Conservation (phyloP, 495 filamentous ascomycete species). For the Neurospora sp. region DNA sequence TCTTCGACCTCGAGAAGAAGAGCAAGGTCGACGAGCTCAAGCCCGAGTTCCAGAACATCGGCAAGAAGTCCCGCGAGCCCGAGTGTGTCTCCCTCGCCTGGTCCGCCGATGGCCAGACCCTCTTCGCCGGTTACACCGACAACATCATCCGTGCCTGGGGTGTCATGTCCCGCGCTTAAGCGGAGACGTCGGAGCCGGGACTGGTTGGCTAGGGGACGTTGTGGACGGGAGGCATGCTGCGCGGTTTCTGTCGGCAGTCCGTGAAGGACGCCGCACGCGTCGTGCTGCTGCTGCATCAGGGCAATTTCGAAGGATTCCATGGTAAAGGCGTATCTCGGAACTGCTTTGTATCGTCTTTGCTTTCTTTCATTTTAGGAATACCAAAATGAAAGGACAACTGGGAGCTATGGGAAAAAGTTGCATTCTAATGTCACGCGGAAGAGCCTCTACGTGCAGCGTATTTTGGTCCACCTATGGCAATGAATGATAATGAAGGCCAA, state of each 20-base stretch:
- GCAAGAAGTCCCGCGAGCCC: constrained; percentile 98
- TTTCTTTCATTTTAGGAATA: constrained; percentile 22
- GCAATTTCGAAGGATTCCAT: constrained; percentile 25
- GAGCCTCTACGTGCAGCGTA: background rate
- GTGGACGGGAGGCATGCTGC: constrained; percentile 15
- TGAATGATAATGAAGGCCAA: background rate
- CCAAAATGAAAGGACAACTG: constrained; percentile 18
- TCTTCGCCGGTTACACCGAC: constrained; percentile 99
- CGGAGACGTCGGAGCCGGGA: constrained; percentile 10
- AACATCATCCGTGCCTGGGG: constrained; percentile 99
- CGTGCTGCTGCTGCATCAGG: constrained; percentile 1
- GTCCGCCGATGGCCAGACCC: constrained; percentile 94
- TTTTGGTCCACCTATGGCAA: background rate
- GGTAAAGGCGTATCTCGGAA: constrained; percentile 30
- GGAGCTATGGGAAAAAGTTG: constrained; percentile 21
- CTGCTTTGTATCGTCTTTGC: constrained; percentile 28
- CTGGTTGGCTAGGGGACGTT: constrained; percentile 8
- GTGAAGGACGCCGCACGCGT: background rate
- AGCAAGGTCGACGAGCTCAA: constrained; percentile 99
- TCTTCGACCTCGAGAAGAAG: constrained; percentile 99
- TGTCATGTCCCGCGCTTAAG: constrained; percentile 70
- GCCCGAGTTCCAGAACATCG: constrained; percentile 91
- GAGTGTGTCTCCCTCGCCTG: constrained; percentile 97
- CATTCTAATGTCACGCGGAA: background rate
- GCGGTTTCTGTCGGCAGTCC: background rate